A percentile compares a stretch with the other conserved stretches of the same genome.
These are phyloP conservation scores for Fagopyrum homotropicum DNA, from an alignment of 148 eudicot species.

Conservation along the genomic window DNA sequence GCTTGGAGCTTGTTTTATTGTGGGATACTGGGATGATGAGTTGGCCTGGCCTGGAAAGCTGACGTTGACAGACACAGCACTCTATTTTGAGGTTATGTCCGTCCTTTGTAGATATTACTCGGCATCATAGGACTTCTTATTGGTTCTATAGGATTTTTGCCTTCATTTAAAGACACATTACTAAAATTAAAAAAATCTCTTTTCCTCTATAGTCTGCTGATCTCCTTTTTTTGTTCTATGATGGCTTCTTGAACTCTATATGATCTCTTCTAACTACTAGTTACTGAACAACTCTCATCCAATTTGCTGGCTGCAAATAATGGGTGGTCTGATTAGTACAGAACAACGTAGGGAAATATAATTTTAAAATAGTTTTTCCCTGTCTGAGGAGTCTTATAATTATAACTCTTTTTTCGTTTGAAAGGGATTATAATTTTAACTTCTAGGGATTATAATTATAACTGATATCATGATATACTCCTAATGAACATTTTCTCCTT, in stretches of 20 bases:
- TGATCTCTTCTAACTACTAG: background rate
- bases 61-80: conserved; percentile 78
- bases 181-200: background rate
- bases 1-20: conserved; percentile 76
- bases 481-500: too few species aligned
- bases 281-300: background rate
- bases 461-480: too few species aligned
- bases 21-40: conserved; percentile 91
- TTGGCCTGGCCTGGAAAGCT: conserved; percentile 93
- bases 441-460: too few species aligned
- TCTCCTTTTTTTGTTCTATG: background rate
- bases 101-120: background rate
- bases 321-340: too few species aligned
- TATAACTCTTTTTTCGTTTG: too few species aligned
- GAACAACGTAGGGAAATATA: too few species aligned
- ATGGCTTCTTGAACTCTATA: background rate
- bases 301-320: background rate
- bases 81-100: conserved; percentile 72
- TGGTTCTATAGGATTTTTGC: background rate
- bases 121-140: background rate
- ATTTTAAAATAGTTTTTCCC: too few species aligned
- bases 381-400: too few species aligned
- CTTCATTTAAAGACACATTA: background rate
- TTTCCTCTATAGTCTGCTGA: background rate
- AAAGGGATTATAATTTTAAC: too few species aligned